phyloP scores from a whole-genome alignment of 306 rosid species.

The Coriaria nepalensis region DNA sequence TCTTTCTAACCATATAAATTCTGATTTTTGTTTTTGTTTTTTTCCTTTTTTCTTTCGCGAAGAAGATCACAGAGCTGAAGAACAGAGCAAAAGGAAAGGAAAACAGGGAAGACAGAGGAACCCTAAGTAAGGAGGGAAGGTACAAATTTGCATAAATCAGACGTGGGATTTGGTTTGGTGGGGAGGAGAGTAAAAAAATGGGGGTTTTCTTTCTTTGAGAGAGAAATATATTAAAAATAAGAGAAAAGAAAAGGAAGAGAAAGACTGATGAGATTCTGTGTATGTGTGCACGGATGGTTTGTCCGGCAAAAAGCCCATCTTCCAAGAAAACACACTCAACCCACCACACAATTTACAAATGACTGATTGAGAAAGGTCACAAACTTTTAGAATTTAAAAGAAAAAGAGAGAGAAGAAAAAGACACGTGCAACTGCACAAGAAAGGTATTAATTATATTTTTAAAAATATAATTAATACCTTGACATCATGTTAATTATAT shows the following conservation, averaged over 20 bases:
- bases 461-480: too few species aligned
- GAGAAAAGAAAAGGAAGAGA: slow-evolving; percentile 18
- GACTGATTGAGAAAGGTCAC: slow-evolving; percentile 10
- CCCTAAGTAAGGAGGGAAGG: too few species aligned
- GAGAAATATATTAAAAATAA: background rate
- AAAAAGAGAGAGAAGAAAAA: background rate
- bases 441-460: too few species aligned
- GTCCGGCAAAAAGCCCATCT: slow-evolving; percentile 26
- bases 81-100: slow-evolving; percentile 20
- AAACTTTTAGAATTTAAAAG: background rate
- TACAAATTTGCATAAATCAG: too few species aligned
- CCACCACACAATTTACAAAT: background rate
- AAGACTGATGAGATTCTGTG: slow-evolving; percentile 19
- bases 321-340: slow-evolving; percentile 31
- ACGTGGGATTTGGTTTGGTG: background rate
- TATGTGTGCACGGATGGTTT: slow-evolving; percentile 47
- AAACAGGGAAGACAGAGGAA: background rate
- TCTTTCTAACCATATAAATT: background rate
- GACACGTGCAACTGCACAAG: too few species aligned
- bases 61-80: background rate
- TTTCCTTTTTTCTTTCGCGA: background rate
- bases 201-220: background rate
- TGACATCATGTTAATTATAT: too few species aligned
- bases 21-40: too few species aligned
- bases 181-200: background rate